These are phyloP conservation scores for Wallacemonas rigidus DNA, from an alignment of 208 protist genomes.

Conservation along the genomic window DNA sequence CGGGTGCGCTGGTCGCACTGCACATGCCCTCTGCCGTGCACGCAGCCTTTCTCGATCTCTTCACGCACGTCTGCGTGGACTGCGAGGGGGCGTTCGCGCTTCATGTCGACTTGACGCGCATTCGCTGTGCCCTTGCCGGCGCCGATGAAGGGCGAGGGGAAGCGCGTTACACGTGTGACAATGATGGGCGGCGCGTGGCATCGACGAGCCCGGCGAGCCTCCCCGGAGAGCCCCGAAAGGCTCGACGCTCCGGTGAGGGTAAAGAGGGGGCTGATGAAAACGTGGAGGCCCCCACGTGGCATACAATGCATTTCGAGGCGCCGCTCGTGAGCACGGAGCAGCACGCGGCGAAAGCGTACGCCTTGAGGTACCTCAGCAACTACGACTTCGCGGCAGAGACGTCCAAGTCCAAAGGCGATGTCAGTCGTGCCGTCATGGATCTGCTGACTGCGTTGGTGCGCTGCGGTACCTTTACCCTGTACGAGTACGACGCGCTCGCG, in stretches of 20 bases:
- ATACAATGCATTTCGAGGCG: background rate
- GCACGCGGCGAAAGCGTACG: constrained; percentile 22
- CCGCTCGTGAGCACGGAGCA: constrained; percentile 1
- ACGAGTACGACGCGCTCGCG: constrained; percentile 32
- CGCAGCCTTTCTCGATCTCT: constrained; percentile 39
- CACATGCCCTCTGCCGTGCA: constrained; percentile 29
- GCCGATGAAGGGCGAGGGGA: background rate
- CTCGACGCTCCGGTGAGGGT: no score
- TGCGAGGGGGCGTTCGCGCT: constrained; percentile 21
- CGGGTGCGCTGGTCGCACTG: background rate
- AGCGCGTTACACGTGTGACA: no score
- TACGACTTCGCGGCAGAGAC: constrained; percentile 17
- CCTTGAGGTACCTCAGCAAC: constrained; percentile 26
- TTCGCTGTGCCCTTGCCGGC: constrained; percentile 30
- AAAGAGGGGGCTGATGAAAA: no score
- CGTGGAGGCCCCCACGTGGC: background rate
- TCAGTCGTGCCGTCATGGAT: constrained; percentile 29
- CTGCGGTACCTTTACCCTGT: constrained; percentile 30
- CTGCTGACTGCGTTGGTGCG: constrained; percentile 38
- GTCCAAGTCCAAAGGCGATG: background rate
- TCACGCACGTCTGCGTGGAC: constrained; percentile 29
- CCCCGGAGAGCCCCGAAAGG: no score
- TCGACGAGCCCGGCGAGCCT: no score
- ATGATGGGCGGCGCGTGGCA: no score
- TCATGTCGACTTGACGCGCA: constrained; percentile 24